phyloP scores from a whole-genome alignment of 108 stramenopile genomes.

The Cyclotella sp. region DNA sequence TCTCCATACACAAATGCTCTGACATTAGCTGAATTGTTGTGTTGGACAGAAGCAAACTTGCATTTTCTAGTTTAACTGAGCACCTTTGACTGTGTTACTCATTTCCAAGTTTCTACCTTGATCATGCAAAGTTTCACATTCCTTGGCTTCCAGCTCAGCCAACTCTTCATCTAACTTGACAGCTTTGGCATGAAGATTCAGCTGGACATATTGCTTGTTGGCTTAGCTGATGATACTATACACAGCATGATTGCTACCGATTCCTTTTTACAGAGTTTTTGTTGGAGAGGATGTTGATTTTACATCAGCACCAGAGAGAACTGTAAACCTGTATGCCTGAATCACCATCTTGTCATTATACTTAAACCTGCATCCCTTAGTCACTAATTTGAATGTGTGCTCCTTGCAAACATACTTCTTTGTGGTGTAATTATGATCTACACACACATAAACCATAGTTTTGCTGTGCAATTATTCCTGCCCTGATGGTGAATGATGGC shows the following conservation, averaged over 20 bases:
- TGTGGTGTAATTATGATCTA: no score
- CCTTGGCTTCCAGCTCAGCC: neutral
- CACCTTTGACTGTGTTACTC: neutral
- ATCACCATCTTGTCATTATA: neutral
- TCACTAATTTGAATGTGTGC: conserved; percentile 5
- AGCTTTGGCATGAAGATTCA: neutral
- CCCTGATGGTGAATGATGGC: no score
- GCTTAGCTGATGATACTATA: neutral
- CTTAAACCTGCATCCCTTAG: neutral
- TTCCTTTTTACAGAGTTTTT: neutral
- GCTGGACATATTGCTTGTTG: neutral
- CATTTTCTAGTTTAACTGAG: neutral
- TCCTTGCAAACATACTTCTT: conserved; percentile 13
- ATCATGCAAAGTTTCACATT: neutral
- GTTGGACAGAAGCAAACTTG: neutral
- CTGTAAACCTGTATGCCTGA: conserved; percentile 1
- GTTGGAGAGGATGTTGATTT: neutral
- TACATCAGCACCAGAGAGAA: neutral
- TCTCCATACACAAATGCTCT: neutral
- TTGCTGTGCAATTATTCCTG: no score
- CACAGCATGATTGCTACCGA: neutral
- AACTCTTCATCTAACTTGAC: neutral
- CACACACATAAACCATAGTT: no score
- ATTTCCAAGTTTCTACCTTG: neutral
- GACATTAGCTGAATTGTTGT: neutral